phyloP scores from a whole-genome alignment of 2,329 filamentous ascomycete species.

The Ceratocystis alfenasii region DNA sequence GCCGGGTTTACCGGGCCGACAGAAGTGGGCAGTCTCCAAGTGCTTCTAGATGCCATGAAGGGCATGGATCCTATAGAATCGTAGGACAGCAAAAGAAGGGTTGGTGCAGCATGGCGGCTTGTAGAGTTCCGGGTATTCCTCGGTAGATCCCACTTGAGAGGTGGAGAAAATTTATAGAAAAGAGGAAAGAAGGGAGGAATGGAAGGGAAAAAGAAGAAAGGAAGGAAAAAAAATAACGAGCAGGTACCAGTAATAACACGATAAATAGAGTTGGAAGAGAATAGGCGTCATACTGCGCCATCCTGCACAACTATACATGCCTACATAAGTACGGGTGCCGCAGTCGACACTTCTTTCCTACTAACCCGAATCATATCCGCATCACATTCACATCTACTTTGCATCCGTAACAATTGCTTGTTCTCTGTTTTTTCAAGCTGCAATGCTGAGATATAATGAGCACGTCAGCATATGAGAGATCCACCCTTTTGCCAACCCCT shows the following conservation, averaged over 20 bases:
- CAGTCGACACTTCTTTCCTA: not conserved
- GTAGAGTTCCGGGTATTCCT: not conserved
- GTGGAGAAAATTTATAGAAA: not conserved
- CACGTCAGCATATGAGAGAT: not conserved
- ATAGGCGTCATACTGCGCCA: not conserved
- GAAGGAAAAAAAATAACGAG: not conserved
- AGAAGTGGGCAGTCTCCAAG: conserved; percentile 50
- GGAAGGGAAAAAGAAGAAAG: not conserved
- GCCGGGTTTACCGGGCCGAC: conserved; percentile 58
- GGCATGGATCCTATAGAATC: conserved; percentile 29
- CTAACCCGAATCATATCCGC: not conserved
- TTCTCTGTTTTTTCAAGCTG: too few species aligned
- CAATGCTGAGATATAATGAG: not conserved
- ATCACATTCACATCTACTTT: too few species aligned
- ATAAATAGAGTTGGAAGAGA: not conserved
- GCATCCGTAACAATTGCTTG: too few species aligned
- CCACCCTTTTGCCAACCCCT: not conserved
- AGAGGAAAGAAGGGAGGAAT: not conserved
- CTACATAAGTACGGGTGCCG: not conserved
- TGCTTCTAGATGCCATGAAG: conserved; percentile 44
- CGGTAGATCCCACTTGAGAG: not conserved
- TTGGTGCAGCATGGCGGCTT: not conserved
- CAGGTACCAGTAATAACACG: not conserved
- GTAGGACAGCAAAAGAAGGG: not conserved
- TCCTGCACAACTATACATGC: not conserved